Evolutionary conservation across 163 green algal genomes (phyloP).

Genomic region (Smithsoniella earleae): DNA sequence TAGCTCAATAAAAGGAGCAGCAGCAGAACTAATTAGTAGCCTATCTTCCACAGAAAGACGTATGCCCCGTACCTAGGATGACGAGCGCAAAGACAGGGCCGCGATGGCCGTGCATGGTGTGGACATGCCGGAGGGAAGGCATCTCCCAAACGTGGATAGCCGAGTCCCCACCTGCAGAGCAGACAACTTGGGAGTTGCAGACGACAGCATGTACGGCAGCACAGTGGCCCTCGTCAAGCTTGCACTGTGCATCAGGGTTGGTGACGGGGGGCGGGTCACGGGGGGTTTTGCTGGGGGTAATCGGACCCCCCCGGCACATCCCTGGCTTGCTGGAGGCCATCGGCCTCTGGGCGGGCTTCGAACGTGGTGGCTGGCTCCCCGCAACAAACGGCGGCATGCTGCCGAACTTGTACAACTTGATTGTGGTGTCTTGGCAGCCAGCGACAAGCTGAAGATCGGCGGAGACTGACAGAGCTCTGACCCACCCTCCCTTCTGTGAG

Average conservation of each 20-base stretch:
- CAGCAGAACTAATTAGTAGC: too few relatives aligned
- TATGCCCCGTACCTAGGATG: slow-evolving; percentile 6
- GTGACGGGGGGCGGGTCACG: not conserved
- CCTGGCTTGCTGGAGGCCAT: too few relatives aligned
- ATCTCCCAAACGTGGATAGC: slow-evolving; percentile 70
- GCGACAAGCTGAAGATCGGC: slow-evolving; percentile 34
- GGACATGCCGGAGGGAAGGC: slow-evolving; percentile 47
- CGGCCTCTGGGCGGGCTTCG: not conserved
- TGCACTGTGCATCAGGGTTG: not conserved
- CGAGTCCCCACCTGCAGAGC: slow-evolving; percentile 50
- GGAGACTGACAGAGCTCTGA: slow-evolving; percentile 56
- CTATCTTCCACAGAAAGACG: too few relatives aligned
- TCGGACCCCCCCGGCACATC: too few relatives aligned
- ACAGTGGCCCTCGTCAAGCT: slow-evolving; percentile 45
- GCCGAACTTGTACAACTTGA: slow-evolving; percentile 43
- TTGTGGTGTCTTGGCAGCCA: slow-evolving; percentile 50
- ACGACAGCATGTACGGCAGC: slow-evolving; percentile 59
- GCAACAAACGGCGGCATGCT: too few relatives aligned
- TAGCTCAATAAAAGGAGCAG: too few relatives aligned
- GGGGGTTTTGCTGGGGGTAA: not conserved
- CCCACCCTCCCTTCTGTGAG: slow-evolving; percentile 49
- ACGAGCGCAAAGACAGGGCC: slow-evolving; percentile 39
- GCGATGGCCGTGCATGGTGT: slow-evolving; percentile 71
- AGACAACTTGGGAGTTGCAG: slow-evolving; percentile 36
- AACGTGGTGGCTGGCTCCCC: too few relatives aligned